Evolutionary conservation across 257 asterid genomes (phyloP).

Genomic region (Scutellaria minor): DNA sequence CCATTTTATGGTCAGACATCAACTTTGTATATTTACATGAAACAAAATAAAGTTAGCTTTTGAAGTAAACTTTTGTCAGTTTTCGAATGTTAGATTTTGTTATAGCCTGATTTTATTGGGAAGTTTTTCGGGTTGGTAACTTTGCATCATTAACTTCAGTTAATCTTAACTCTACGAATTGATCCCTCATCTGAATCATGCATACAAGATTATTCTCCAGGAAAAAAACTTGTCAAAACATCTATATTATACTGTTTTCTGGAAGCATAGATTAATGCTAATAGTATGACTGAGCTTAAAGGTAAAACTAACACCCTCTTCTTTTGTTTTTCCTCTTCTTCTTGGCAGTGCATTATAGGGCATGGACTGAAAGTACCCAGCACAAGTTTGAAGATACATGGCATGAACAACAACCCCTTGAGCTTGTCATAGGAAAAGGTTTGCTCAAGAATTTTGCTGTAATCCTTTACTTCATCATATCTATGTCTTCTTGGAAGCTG

Average conservation of each 20-base stretch:
- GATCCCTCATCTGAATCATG: conserved; percentile 20
- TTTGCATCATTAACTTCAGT: background rate
- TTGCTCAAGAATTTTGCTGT: conserved; percentile 27
- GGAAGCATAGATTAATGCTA: conserved; percentile 8
- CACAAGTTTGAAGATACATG: conserved; percentile 98
- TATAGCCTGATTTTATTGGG: background rate
- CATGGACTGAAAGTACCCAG: conserved; percentile 88
- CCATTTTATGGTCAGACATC: conserved; percentile 20
- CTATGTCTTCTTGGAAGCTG: conserved; percentile 19
- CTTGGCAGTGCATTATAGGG: conserved; percentile 82
- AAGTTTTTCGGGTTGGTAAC: conserved; percentile 22
- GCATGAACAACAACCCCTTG: conserved; percentile 93
- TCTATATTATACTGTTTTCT: background rate
- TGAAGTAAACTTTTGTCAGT: too few species aligned
- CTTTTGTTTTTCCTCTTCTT: background rate
- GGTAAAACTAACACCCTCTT: conserved; percentile 17
- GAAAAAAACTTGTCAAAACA: background rate
- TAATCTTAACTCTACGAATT: background rate
- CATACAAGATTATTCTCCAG: conserved; percentile 15
- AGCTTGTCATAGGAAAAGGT: conserved; percentile 95
- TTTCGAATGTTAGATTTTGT: conserved; percentile 12
- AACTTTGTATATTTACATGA: conserved; percentile 3
- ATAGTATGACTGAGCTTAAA: conserved; percentile 4
- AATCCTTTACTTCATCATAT: conserved; percentile 15
- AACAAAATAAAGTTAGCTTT: background rate